Evolutionary conservation across 73 alveolate species (phyloP), one percentile per base, ranked within the genome.

Genomic region (Urostyla sp.): DNA sequence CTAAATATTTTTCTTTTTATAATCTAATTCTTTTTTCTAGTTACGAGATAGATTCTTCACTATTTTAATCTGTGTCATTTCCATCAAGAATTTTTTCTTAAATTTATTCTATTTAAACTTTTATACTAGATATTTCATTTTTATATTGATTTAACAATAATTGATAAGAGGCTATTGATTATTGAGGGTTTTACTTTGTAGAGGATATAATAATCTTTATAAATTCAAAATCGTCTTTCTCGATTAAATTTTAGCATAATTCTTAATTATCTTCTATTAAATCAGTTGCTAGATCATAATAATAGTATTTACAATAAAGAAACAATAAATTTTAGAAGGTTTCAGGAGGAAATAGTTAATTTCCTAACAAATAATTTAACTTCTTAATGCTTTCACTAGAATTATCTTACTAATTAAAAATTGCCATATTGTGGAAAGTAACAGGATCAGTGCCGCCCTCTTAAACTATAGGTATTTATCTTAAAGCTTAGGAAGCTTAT

Each of bases 381-480:
- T 90, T 90, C 57, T 90, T 79, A 50, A 90, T 72, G 34, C 91
- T 61, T 31, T 90, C 96, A 34, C 80, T 90, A 16, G 96, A 75
- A 53, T 90, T 89, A 48, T 85, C 84, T 37, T 66, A 63, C 20
- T 72, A 90, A 60, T 50, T 80, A 69, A 90, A 88, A 2, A 90
- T 54, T 27, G 96, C 96, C 35, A 56, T 60, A 73, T 90, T 90
- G 75, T 90, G 96, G 75, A 90, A 90, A 31, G 96, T 84, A 15
- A 90, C 96, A 45, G 93, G 90, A 56, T 90, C 96, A n/a, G 88
- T 79, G 15, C 92, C 96, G 23, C 89, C 89, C 46, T 72, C 89
- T 46, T 72, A 51, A 26, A 88, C 72, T 10, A 88, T 91, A 32
- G 96, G 96, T 56, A 90, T 90, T 72, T 82, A 69, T 48, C 79